Base-by-base conservation (phyloP, 768 basidiomycete species). In the Panaeolus cyanescens region DNA sequence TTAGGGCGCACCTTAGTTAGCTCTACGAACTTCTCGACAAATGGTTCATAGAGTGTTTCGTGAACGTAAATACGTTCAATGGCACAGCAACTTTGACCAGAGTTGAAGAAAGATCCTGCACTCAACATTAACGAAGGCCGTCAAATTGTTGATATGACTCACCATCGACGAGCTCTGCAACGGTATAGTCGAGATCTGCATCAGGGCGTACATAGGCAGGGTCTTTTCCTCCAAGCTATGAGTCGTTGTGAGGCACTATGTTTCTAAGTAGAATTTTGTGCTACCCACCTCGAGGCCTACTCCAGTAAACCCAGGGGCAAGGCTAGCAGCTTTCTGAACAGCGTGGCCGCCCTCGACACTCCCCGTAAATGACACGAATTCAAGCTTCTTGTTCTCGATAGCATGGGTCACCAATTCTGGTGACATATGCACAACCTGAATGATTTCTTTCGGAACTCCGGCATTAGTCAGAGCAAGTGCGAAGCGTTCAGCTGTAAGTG, bases 1-100 rank as follows among this genome's bases (percentile, higher is more conserved):
- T n/a, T n/a, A n/a, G n/a, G n/a, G 10, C 32, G 22, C 40, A 88
- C 92, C 83, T 94, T 92, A 58, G 89, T 87, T 19, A 89, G 72
- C 6, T 88, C 86, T 2, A 87, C 91, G 56, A 88, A 91, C 68
- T 85, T 82, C 12, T 81, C 72, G 2, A 98, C 87, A 63, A 99
- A 98, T 1, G 77, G 70, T 56, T 95, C 93, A 69, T 88, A 97
- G 3, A 96, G 69, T 0, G 83, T 79, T 68, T 93, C 89, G 71
- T 98, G 93, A 28, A 98, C 96, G 72, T 99, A 99, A 39, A 99
- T 94, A 17, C 96, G 85, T 90, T 99, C 97, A 62, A 99, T 80
- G 0, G 91, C 87, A 70, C 96, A 98, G 74, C 96, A 99, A 64
- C 94, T 96, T 75, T 99, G 97, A 1, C 97, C 97, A 15, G 96